phyloP scores from a whole-genome alignment of 805 yeast species.

The Wickerhamiella sorbophila region DNA sequence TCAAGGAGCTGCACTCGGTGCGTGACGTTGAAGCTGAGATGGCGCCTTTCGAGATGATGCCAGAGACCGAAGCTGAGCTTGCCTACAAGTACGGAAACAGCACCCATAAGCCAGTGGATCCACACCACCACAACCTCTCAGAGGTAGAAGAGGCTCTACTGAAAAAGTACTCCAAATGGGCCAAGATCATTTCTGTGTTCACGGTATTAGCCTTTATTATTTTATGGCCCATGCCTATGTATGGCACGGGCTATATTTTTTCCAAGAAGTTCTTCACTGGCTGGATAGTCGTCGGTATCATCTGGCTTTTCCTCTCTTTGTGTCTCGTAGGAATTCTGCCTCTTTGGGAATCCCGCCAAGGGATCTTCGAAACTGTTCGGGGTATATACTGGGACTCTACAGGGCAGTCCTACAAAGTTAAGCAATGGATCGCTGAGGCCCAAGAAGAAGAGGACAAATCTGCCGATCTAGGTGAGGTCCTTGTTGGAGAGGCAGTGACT shows the following conservation, averaged over 20 bases:
- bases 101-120: not conserved
- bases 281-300: slow-evolving; percentile 70
- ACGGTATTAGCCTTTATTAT: slow-evolving; percentile 52
- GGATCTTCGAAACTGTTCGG: slow-evolving; percentile 46
- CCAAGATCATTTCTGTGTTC: slow-evolving; percentile 43
- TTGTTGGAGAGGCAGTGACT: not conserved
- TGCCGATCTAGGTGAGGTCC: not conserved
- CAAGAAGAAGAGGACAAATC: not conserved
- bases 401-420: slow-evolving; percentile 60
- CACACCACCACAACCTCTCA: slow-evolving; percentile 11
- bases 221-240: slow-evolving; percentile 93
- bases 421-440: slow-evolving; percentile 36
- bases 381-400: slow-evolving; percentile 78
- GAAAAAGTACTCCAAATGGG: slow-evolving; percentile 43
- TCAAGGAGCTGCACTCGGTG: slow-evolving; percentile 48
- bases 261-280: slow-evolving; percentile 70
- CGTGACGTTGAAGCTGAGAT: slow-evolving; percentile 24
- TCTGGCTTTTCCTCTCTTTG: slow-evolving; percentile 50
- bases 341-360: slow-evolving; percentile 56
- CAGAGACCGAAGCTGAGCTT: slow-evolving; percentile 7
- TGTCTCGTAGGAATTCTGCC: slow-evolving; percentile 56
- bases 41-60: slow-evolving; percentile 5
- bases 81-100: not conserved
- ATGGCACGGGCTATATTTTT: slow-evolving; percentile 64
- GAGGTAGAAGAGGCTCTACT: slow-evolving; percentile 38